These are phyloP conservation scores for Haplosporangium sp. DNA, from an alignment of 371 early-diverging fungal genomes.

Conservation along the genomic window DNA sequence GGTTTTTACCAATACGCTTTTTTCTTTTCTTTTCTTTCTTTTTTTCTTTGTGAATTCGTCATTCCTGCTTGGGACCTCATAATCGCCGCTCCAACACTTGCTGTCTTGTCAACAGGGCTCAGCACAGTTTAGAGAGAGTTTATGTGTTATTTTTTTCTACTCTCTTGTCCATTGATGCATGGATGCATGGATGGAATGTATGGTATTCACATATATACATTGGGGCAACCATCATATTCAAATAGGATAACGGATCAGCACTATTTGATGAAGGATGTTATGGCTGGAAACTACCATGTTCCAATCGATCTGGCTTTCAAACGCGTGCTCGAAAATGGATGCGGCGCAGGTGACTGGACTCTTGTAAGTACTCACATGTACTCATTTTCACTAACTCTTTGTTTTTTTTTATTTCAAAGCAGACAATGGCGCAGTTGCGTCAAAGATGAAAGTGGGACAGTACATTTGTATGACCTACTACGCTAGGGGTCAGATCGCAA, in stretches of 20 bases:
- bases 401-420: background rate
- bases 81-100: too few species aligned
- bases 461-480: too few species aligned
- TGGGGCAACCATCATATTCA: background rate
- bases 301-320: conserved; percentile 41
- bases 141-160: too few species aligned
- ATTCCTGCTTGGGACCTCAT: background rate
- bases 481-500: too few species aligned
- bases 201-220: too few species aligned
- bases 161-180: background rate
- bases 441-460: too few species aligned
- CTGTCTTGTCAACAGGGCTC: too few species aligned
- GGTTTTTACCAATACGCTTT: too few species aligned
- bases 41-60: background rate
- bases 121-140: too few species aligned
- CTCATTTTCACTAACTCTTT: background rate
- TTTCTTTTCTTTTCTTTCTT: too few species aligned
- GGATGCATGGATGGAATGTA: too few species aligned
- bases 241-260: conserved; percentile 36
- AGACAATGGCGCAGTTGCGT: background rate
- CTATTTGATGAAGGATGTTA: conserved; percentile 47
- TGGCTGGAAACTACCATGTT: conserved; percentile 38
- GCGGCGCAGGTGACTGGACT: conserved; percentile 56
- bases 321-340: conserved; percentile 51
- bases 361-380: conserved; percentile 30